Conservation (phyloP, 305 asterid genomes). For the Andrographis paniculata region DNA sequence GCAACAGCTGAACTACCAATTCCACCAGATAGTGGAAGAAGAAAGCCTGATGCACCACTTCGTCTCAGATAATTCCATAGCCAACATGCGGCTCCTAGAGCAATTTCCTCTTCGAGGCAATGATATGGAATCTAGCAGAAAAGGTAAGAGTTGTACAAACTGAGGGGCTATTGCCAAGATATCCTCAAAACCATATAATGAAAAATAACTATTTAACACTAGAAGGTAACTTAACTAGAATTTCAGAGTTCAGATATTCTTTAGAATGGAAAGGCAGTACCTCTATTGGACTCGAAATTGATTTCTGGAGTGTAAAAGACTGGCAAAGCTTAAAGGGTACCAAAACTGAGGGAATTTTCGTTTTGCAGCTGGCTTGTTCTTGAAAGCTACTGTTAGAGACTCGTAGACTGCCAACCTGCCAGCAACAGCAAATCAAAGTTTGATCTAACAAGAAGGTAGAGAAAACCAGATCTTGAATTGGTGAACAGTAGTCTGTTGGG, state of each 20-base stretch:
- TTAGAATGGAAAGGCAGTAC: conserved; percentile 29
- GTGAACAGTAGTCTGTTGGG: no score
- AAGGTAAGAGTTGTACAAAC: background rate
- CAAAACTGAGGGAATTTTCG: conserved; percentile 50
- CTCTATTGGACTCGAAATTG: conserved; percentile 84
- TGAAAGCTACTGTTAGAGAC: conserved; percentile 92
- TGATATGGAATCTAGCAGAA: conserved; percentile 65
- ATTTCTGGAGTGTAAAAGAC: conserved; percentile 58
- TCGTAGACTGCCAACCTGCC: conserved; percentile 85
- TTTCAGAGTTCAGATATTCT: no score
- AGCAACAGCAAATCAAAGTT: no score
- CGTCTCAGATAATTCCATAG: conserved; percentile 91
- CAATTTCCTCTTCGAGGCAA: conserved; percentile 88
- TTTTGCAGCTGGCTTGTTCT: conserved; percentile 92
- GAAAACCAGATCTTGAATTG: no score
- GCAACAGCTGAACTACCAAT: conserved; percentile 91
- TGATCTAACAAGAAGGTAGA: conserved; percentile 6
- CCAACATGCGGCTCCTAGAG: conserved; percentile 93
- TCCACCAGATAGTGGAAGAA: conserved; percentile 97
- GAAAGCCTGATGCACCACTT: conserved; percentile 91
- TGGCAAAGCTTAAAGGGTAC: conserved; percentile 76
- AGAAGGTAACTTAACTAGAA: background rate
- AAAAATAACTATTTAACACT: background rate
- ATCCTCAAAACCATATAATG: background rate
- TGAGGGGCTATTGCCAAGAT: no score